Base-by-base conservation (phyloP, 1,284 basidiomycete genomes). In the Singerocomus rubriflavus region DNA sequence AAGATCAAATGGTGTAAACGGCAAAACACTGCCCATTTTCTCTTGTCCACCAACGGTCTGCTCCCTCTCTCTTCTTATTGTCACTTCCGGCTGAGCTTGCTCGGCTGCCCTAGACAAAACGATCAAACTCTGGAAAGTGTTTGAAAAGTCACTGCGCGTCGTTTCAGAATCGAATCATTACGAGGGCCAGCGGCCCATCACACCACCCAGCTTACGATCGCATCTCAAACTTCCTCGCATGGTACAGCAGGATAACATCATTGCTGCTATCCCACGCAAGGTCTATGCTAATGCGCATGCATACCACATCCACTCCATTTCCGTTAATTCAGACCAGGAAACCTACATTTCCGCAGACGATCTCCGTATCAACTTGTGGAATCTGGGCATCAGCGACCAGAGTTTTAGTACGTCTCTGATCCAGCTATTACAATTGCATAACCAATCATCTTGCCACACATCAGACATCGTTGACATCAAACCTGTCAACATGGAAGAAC, bases 1-100 rank as follows among this genome's bases (percentile, higher is more conserved):
- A 93, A 98, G 82, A 99, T 99, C 81, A 93, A 95, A 71, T 99
- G 97, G 97, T 98, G 95, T 80, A 94, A 88, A 76, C 84, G 97
- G 57, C 95, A 98, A 74, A 99, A 99, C 66, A 81, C 91, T 30
- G 94, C 97, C 41, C 97, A 99, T 72, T 98, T 99, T 73, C 75
- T 99, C 51, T 74, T 99, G 53, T 97, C 94, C 51, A 99, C 97
- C 38, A 99, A 99, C 67, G 94, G 94, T 93, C 56, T 59, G 78
- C 39, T 11, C 51, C 34, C 44, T 51, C 51, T 43, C 34, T 44
- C 30, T 34, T 39, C 16, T n/a, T 29, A 16, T 38, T 17, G 10
- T 40, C 44, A 9, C 32, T 32, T 4, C 50, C 33, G 6, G 30
- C 37, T 49, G 21, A 55, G 10, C 42, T 41, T 41, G 31, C 16